Conservation (phyloP, 768 basidiomycete species). For the Tephrocybe sp. region DNA sequence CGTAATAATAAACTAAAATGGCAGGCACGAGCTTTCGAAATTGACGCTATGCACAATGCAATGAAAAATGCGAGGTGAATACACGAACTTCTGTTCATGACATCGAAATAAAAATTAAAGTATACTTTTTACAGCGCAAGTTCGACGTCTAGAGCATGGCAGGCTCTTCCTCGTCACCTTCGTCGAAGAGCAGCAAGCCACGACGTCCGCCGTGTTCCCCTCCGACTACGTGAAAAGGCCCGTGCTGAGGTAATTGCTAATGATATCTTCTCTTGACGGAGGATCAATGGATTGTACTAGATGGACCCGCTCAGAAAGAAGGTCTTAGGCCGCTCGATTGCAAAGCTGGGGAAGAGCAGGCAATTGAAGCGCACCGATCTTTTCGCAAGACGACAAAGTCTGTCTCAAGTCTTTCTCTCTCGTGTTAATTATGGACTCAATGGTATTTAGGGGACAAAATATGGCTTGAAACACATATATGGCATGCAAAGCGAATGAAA, state of each 20-base stretch:
- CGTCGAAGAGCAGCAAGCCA: slow-evolving; percentile 93
- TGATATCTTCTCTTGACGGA: not conserved
- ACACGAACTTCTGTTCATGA: not conserved
- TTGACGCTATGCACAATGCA: slow-evolving; percentile 83
- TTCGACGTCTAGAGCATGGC: slow-evolving; percentile 85
- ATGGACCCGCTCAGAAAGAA: slow-evolving; percentile 49
- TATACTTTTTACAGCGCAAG: slow-evolving; percentile 47
- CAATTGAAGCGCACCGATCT: slow-evolving; percentile 56
- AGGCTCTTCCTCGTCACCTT: slow-evolving; percentile 88
- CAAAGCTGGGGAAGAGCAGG: slow-evolving; percentile 65
- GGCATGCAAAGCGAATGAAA: slow-evolving; percentile 96
- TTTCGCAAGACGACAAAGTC: slow-evolving; percentile 77
- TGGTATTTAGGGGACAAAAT: slow-evolving; percentile 65
- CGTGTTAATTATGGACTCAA: not conserved
- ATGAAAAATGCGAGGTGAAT: slow-evolving; percentile 78
- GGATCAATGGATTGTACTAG: slow-evolving; percentile 24
- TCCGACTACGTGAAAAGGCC: slow-evolving; percentile 81
- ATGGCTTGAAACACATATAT: slow-evolving; percentile 96
- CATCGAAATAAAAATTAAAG: not conserved
- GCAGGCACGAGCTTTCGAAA: slow-evolving; percentile 89
- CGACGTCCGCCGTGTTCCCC: slow-evolving; percentile 87
- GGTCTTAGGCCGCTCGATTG: slow-evolving; percentile 40
- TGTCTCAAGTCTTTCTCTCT: slow-evolving; percentile 13
- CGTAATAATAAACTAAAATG: slow-evolving; percentile 4
- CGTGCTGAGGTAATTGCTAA: slow-evolving; percentile 64